Conservation (phyloP, 345 rosid genomes). For the Populus alba region DNA sequence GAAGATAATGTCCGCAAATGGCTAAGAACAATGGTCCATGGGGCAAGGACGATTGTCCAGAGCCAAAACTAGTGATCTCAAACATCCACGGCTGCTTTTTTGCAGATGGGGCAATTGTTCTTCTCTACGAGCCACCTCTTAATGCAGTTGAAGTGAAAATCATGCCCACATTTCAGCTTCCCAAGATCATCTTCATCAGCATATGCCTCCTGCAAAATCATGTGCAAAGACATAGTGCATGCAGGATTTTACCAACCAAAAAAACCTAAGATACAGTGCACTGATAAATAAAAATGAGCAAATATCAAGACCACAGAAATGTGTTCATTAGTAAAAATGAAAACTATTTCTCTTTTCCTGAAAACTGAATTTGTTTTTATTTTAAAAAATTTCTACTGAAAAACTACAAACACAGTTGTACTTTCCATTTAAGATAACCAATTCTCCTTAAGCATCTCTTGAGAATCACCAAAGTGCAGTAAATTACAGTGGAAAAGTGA, state of each 20-base stretch:
- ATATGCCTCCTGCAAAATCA: slow-evolving; percentile 31
- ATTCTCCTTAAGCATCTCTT: background rate
- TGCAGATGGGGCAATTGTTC: slow-evolving; percentile 46
- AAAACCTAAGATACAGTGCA: background rate
- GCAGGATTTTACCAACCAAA: background rate
- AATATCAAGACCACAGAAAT: too few relatives aligned
- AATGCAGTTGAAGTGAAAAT: slow-evolving; percentile 37
- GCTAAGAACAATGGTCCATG: background rate
- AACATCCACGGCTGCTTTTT: slow-evolving; percentile 17
- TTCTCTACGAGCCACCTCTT: slow-evolving; percentile 34
- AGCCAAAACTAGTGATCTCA: background rate
- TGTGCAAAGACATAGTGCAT: background rate
- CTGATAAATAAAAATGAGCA: background rate
- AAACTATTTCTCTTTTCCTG: too few relatives aligned
- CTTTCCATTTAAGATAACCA: background rate
- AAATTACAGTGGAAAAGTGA: background rate
- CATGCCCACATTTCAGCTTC: slow-evolving; percentile 39
- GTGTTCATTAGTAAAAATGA: background rate
- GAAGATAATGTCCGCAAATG: background rate
- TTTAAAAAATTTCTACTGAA: background rate
- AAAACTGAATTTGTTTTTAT: background rate
- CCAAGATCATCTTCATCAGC: slow-evolving; percentile 27
- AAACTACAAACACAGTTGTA: background rate
- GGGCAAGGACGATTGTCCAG: background rate
- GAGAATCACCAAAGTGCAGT: background rate